These are phyloP conservation scores for Cephalotrichum gorgonifer DNA, from an alignment of 2,329 filamentous ascomycete species.

Conservation along the genomic window DNA sequence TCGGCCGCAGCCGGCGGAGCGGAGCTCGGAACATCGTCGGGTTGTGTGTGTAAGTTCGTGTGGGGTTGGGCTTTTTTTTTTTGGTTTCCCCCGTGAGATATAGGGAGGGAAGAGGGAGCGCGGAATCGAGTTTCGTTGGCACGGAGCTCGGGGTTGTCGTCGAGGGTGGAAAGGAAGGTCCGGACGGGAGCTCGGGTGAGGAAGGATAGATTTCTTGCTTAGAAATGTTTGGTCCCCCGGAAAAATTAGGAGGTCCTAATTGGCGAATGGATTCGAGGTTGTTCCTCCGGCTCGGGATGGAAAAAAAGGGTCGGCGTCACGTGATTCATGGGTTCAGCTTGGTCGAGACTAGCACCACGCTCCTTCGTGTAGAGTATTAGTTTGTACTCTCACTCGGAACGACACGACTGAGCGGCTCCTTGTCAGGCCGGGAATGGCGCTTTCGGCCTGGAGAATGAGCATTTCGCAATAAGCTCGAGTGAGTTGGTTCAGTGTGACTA, in stretches of 20 bases:
- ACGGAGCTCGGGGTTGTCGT: neutral
- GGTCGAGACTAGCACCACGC: too few species aligned
- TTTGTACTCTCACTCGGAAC: too few species aligned
- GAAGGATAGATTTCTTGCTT: neutral
- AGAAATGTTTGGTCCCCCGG: neutral
- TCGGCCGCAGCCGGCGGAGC: constrained; percentile 2
- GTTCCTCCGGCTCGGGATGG: neutral
- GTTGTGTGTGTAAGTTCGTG: neutral
- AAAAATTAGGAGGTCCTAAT: neutral
- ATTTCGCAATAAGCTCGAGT: too few species aligned
- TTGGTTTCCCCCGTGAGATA: neutral
- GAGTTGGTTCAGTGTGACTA: too few species aligned
- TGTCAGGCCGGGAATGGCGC: too few species aligned
- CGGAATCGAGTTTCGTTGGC: neutral
- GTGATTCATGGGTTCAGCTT: too few species aligned
- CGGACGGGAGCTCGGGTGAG: neutral
- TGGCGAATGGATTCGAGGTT: too few species aligned
- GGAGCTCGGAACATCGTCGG: neutral
- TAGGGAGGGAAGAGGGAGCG: neutral
- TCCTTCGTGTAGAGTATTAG: too few species aligned
- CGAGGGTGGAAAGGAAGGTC: neutral
- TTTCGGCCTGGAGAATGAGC: too few species aligned
- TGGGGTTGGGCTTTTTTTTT: neutral
- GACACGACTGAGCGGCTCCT: too few species aligned
- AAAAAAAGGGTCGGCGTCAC: neutral